phyloP scores from a whole-genome alignment of 1,139 yeast species.

The Wickerhamiella pararugosa region DNA sequence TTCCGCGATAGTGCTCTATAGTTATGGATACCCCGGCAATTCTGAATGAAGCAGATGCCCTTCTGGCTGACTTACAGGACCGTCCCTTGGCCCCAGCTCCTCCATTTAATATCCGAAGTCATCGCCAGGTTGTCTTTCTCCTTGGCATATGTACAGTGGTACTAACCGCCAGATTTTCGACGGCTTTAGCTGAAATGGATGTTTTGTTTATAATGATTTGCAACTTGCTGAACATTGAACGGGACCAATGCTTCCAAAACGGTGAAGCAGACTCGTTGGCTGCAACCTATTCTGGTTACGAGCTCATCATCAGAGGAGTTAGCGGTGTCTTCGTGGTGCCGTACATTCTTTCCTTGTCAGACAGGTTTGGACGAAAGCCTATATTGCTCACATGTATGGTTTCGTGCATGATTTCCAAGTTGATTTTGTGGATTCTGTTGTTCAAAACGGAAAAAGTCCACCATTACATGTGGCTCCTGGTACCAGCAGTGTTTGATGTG shows the following conservation, averaged over 20 bases:
- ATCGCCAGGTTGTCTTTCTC: no score
- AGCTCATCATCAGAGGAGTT: constrained; percentile 8
- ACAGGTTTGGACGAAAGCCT: constrained; percentile 15
- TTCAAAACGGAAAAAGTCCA: constrained; percentile 10
- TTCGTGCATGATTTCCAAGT: constrained; percentile 8
- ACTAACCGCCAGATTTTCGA: constrained; percentile 6
- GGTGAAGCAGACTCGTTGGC: constrained; percentile 11
- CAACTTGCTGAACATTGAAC: constrained; percentile 9
- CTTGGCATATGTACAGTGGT: no score
- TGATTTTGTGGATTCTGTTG: constrained; percentile 12
- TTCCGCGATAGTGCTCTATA: no score
- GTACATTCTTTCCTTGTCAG: constrained; percentile 12
- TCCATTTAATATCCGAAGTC: no score
- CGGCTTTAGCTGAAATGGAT: constrained; percentile 13
- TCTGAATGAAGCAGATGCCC: no score
- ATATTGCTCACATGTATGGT: constrained; percentile 5
- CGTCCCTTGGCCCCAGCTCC: no score
- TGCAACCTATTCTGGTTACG: constrained; percentile 10
- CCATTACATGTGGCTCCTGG: constrained; percentile 13
- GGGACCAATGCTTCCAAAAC: constrained; percentile 10
- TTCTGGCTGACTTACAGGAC: no score
- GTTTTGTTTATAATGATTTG: constrained; percentile 12
- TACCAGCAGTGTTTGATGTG: constrained; percentile 13
- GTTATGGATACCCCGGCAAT: no score
- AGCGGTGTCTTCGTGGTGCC: constrained; percentile 9